A percentile compares a stretch with the other conserved stretches of the same genome.
These are phyloP conservation scores for Debaryomycetaceae sp. DNA, from an alignment of 1,139 yeast species.

Conservation along the genomic window DNA sequence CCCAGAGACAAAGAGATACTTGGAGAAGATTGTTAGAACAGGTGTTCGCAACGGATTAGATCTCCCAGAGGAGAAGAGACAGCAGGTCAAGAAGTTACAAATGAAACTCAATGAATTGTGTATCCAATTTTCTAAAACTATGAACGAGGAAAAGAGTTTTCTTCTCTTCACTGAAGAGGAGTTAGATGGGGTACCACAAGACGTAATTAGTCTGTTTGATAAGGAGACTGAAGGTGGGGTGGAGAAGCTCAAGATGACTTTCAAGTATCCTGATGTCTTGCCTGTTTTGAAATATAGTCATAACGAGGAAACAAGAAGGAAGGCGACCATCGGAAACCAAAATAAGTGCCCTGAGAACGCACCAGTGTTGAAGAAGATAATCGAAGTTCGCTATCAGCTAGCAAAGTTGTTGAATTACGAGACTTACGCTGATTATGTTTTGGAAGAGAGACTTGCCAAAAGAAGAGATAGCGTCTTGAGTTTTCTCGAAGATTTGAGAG, in stretches of 20 bases:
- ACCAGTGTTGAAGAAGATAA: slow-evolving; percentile 54
- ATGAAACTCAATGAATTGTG: slow-evolving; percentile 57
- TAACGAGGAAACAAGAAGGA: slow-evolving; percentile 59
- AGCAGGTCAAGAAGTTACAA: slow-evolving; percentile 53
- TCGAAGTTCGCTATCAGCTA: slow-evolving; percentile 56
- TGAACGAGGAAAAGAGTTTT: slow-evolving; percentile 68
- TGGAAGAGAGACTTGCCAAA: slow-evolving; percentile 82
- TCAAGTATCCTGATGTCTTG: slow-evolving; percentile 73
- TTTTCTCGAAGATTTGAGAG: slow-evolving; percentile 60
- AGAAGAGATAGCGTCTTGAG: slow-evolving; percentile 52
- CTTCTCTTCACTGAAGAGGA: slow-evolving; percentile 59
- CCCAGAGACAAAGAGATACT: slow-evolving; percentile 53
- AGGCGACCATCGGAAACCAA: slow-evolving; percentile 63
- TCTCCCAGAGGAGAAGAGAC: slow-evolving; percentile 51
- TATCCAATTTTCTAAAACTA: slow-evolving; percentile 57
- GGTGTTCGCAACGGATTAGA: slow-evolving; percentile 68
- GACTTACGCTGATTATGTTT: slow-evolving; percentile 62
- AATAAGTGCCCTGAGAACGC: slow-evolving; percentile 64
- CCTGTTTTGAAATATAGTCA: slow-evolving; percentile 75
- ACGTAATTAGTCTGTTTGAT: slow-evolving; percentile 57
- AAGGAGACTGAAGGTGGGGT: slow-evolving; percentile 38
- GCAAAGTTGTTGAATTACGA: slow-evolving; percentile 65
- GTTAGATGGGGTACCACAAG: slow-evolving; percentile 70
- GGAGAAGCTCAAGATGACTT: slow-evolving; percentile 60
- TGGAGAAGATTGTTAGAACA: slow-evolving; percentile 52